A percentile compares a stretch with the other conserved stretches of the same genome.
Conservation (phyloP, 768 basidiomycete genomes). For the Porphyrellus cyaneotinctus region DNA sequence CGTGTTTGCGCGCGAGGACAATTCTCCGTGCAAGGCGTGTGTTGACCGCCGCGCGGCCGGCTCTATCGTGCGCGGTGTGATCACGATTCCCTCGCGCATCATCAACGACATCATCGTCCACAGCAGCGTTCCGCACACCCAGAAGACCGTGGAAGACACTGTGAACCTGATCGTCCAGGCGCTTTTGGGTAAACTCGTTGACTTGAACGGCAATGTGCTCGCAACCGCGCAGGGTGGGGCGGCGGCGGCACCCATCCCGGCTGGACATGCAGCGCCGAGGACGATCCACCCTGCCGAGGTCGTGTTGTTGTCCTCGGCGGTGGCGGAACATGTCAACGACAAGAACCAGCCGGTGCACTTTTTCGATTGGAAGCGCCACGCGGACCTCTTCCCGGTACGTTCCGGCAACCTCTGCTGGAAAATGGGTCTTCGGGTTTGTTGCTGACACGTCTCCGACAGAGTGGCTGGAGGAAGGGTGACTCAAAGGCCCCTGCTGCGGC, state of each 20-base stretch:
- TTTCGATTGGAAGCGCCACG: slow-evolving; percentile 23
- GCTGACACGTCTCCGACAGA: neutral
- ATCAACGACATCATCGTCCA: slow-evolving; percentile 21
- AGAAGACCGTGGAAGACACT: slow-evolving; percentile 12
- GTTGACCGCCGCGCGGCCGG: slow-evolving; percentile 13
- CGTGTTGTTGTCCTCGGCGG: slow-evolving; percentile 19
- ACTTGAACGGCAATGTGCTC: slow-evolving; percentile 11
- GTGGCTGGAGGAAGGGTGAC: neutral
- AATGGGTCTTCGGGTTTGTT: too few species aligned
- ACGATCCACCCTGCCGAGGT: slow-evolving; percentile 21
- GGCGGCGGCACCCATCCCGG: neutral
- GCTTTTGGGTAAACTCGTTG: slow-evolving; percentile 16
- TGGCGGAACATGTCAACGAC: slow-evolving; percentile 18
- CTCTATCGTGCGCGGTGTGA: slow-evolving; percentile 24
- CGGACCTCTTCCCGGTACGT: slow-evolving; percentile 19
- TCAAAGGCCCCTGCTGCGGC: too few species aligned
- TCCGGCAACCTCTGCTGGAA: neutral
- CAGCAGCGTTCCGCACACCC: neutral
- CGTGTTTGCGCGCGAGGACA: slow-evolving; percentile 24
- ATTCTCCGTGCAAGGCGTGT: slow-evolving; percentile 26
- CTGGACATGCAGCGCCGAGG: neutral
- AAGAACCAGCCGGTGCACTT: slow-evolving; percentile 15
- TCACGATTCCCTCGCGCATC: slow-evolving; percentile 19
- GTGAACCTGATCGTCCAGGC: slow-evolving; percentile 12
- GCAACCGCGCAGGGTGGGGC: slow-evolving; percentile 19